Evolutionary conservation across 78 protist species (phyloP), one percentile per base, ranked within the genome.

Genomic region (Speleostelium caveatum): DNA sequence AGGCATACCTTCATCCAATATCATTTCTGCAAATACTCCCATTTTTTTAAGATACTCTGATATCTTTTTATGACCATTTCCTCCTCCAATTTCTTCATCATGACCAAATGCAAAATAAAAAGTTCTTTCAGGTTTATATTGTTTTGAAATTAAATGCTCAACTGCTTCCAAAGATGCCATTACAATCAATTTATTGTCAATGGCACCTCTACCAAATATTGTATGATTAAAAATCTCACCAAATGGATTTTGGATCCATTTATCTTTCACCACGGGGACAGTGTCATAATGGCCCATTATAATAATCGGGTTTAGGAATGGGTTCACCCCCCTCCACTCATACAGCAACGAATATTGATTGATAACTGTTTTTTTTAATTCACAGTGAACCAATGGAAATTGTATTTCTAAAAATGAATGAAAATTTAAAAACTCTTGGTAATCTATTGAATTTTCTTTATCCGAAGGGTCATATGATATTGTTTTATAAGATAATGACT

Each of bases 201-300:
- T n/a, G n/a, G n/a, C n/a, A n/a, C n/a, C n/a, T n/a, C n/a, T n/a
- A n/a, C n/a, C n/a, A n/a, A n/a, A 80, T 67, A 80, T 68, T 39
- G 38, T 55, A 22, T 41, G 61, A 38, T 80, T 58, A 26, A 24
- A 61, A 26, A 80, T 56, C 26, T 38, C 69, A 19, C 89, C 89
- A n/a, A 58, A 80, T n/a, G 89, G 77, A 39, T 49, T 41, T n/a
- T 22, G 45, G 2, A 28, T 1, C 89, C 89, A 80, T 36, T 49
- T 62, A 10, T 22, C 12, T 24, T 19, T 30, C 0, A 14, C 58
- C 0, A 80, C 89, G 19, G 89, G 89, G 5, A 80, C 89, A 26
- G 68, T 77, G 56, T 80, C 89, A 38, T 80, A 80, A 38, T 80
- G 89, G 38, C 59, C 24, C n/a, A 67, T 65, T 16, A 80, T 45